These are phyloP conservation scores for apple (Malus domestica) DNA, from an alignment of 306 rosid species.

Conservation along the genomic window ASM211411v1 NC_041798.1:40747501-40748000, in stretches of 20 bases:
- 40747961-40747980: background rate
- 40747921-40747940: background rate
- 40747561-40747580: background rate
- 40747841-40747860: background rate
- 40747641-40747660: constrained; percentile 57
- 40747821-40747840: background rate
- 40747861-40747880: background rate
- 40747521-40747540: constrained; percentile 26
- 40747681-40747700: constrained; percentile 65
- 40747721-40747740: constrained; percentile 42
- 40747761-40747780: background rate
- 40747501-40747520: constrained; percentile 6
- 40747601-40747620: constrained; percentile 10
- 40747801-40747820: background rate
- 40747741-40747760: constrained; percentile 17
- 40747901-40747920: background rate
- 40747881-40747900: background rate
- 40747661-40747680: constrained; percentile 19
- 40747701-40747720: constrained; percentile 33
- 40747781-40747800: background rate
- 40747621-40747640: constrained; percentile 47
- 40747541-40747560: constrained; percentile 27
- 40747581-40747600: constrained; percentile 28
- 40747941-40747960: background rate
- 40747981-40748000: constrained; percentile 87